Base-by-base conservation (phyloP, 1,139 yeast species). In the Taiozyma sp. region DNA sequence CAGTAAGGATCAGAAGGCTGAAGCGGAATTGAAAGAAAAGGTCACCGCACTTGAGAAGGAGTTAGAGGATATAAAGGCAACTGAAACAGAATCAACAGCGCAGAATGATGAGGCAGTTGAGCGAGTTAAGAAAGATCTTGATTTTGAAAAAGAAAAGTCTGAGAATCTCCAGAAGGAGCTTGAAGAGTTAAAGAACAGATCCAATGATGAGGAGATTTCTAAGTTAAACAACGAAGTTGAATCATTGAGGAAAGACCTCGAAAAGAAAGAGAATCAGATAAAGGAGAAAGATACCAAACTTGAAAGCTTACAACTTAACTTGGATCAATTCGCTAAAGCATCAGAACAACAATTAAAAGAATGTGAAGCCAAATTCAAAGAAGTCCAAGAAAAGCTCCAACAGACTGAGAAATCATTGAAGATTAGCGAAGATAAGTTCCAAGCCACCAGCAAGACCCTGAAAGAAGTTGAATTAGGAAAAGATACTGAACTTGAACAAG, bases 1-100 rank as follows among this genome's bases (percentile, higher is more conserved):
- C 14, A 63, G 63, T 13, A 61, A 61, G 38, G 62, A 58, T n/a
- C 28, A 50, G 4, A 48, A 48, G 36, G 50, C 55, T 43, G 55
- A 55, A 43, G 52, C 56, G 10, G 54, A 58, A 5, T 43, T 54
- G 38, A 49, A 60, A 53, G 43, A 41, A 24, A 57, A 55, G 39
- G 46, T 51, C 10, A 44, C 49, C 3, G 48, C 46, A 12, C 19
- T 54, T 27, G 51, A 50, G 44, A 34, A 19, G 1, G 36, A 52
- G 32, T 12, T 45, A 1, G 51, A 44, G 8, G 29, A 14, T 10
- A 28, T 39, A 14, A 36, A 27, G 36, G 19, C 23, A 32, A 27
- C 46, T 6, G 36, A 32, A n/a, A 32, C 36, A 14, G 8, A 4
- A 7, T 32, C 32, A 7, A 14, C 36, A 5, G 19, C 19, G 4